phyloP scores from a whole-genome alignment of 495 filamentous ascomycete genomes.

The Penicillium manginii region DNA sequence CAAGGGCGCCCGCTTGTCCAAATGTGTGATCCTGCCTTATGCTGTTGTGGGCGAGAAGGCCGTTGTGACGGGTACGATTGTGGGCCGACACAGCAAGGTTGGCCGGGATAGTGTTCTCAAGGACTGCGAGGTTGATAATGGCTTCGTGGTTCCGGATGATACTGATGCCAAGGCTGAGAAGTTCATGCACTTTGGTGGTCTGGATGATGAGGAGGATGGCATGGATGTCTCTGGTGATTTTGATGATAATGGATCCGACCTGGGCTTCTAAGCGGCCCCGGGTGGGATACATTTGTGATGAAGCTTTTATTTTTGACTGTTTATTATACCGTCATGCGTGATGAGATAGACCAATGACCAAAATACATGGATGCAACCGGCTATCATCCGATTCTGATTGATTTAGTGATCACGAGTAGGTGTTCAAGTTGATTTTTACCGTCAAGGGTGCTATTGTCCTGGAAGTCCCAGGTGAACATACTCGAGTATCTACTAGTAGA shows the following conservation, averaged over 20 bases:
- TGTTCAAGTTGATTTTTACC: no score
- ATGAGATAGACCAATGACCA: constrained; percentile 22
- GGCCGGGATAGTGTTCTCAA: constrained; percentile 75
- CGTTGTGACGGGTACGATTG: constrained; percentile 77
- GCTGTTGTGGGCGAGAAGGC: constrained; percentile 77
- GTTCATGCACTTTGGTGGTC: constrained; percentile 80
- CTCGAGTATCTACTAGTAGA: no score
- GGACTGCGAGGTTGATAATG: constrained; percentile 91
- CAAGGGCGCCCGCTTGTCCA: constrained; percentile 73
- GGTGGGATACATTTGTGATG: background rate
- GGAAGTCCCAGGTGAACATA: no score
- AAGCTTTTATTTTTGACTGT: background rate
- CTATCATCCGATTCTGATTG: no score
- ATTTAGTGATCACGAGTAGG: no score
- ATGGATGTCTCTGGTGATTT: constrained; percentile 40
- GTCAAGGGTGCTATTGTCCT: no score
- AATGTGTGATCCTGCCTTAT: constrained; percentile 90
- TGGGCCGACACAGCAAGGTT: constrained; percentile 75
- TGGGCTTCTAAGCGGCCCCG: constrained; percentile 17
- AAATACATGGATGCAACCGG: background rate
- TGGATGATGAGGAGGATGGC: constrained; percentile 49
- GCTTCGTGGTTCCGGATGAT: constrained; percentile 75
- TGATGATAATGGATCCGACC: constrained; percentile 31
- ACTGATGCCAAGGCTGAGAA: constrained; percentile 86
- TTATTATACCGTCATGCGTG: constrained; percentile 17